Conservation (phyloP, 345 rosid genomes). For the Raphanus sativus region DNA sequence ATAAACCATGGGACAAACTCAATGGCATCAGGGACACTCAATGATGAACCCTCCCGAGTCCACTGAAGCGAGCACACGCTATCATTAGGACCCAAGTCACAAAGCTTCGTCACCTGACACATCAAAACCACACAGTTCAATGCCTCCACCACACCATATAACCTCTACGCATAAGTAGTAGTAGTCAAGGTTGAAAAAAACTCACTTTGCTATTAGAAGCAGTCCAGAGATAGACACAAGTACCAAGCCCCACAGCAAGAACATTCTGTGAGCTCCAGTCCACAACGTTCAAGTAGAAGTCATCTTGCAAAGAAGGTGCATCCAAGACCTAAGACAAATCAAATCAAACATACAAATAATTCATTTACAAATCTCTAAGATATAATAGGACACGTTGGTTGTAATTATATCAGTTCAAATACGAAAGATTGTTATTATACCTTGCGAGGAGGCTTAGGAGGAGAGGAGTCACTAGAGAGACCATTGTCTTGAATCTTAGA, state of each 20-base stretch:
- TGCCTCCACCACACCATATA: not conserved
- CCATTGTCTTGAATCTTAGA: too few species aligned
- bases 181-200: not conserved
- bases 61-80: conserved; percentile 88
- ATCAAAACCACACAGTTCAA: not conserved
- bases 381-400: too few species aligned
- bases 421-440: too few species aligned
- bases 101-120: conserved; percentile 82
- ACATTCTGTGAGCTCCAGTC: conserved; percentile 99
- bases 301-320: conserved; percentile 98
- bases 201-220: conserved; percentile 96
- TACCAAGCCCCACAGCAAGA: conserved; percentile 92
- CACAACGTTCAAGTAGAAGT: conserved; percentile 90
- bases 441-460: too few species aligned
- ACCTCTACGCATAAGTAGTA: not conserved
- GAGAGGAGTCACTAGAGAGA: too few species aligned
- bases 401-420: too few species aligned
- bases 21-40: too few species aligned
- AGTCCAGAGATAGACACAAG: conserved; percentile 94
- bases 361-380: too few species aligned
- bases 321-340: conserved; percentile 71
- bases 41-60: conserved; percentile 96
- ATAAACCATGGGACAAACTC: too few species aligned
- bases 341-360: conserved; percentile 1
- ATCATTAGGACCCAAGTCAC: conserved; percentile 89